Evolutionary conservation across 768 basidiomycete species (phyloP).

Genomic region (Daedaleopsis sinensis): DNA sequence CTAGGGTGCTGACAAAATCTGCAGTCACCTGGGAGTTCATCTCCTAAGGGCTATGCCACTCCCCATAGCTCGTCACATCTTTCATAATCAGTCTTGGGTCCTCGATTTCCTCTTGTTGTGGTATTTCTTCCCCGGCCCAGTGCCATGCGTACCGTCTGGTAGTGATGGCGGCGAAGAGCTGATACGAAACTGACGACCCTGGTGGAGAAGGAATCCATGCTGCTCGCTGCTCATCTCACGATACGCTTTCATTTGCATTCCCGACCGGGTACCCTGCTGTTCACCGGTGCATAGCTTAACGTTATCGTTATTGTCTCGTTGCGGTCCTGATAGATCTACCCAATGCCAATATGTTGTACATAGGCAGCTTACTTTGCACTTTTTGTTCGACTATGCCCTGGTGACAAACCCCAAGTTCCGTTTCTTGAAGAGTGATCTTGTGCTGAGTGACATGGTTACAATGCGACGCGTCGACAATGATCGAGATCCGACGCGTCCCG

Average conservation of each 20-base stretch:
- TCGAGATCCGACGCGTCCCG: conserved; percentile 1
- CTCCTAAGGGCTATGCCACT: conserved; percentile 8
- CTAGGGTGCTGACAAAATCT: neutral
- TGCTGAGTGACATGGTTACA: too few relatives aligned
- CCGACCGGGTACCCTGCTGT: conserved; percentile 10
- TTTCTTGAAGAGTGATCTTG: too few relatives aligned
- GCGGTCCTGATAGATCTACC: neutral
- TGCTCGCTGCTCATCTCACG: conserved; percentile 24
- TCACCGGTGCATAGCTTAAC: conserved; percentile 16
- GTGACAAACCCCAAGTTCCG: too few relatives aligned
- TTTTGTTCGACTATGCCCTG: too few relatives aligned
- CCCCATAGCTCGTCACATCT: neutral
- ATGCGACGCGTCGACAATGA: neutral
- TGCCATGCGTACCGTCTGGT: conserved; percentile 23
- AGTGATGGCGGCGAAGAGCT: conserved; percentile 24
- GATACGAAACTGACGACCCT: conserved; percentile 46
- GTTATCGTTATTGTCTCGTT: conserved; percentile 5
- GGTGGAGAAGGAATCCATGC: conserved; percentile 40
- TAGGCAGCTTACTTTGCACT: neutral
- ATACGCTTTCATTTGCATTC: conserved; percentile 14
- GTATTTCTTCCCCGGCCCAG: conserved; percentile 11
- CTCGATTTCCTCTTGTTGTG: conserved; percentile 1
- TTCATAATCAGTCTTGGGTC: neutral
- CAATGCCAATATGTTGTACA: conserved; percentile 1
- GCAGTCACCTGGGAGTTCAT: conserved; percentile 35